Percentiles rank a stretch among this genome's conserved stretches.
Conservation (phyloP, 768 basidiomycete genomes). For the Pleurotus eryngii region DNA sequence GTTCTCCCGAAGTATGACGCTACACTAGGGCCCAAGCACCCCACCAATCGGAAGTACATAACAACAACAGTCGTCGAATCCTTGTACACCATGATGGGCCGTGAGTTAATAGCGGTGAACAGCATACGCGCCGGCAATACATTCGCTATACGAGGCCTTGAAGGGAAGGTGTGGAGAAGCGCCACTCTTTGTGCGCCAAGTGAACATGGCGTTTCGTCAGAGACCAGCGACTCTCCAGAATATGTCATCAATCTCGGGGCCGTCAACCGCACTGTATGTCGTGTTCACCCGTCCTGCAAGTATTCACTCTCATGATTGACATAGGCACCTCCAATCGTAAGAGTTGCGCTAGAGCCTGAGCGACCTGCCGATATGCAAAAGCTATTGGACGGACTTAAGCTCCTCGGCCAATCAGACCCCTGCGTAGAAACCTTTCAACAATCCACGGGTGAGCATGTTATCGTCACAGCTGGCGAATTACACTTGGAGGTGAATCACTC, state of each 20-base stretch:
- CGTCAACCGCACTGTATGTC: slow-evolving; percentile 59
- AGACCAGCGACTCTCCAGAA: slow-evolving; percentile 32
- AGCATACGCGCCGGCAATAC: slow-evolving; percentile 89
- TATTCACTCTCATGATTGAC: slow-evolving; percentile 8
- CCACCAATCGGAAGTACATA: slow-evolving; percentile 65
- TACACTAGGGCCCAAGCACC: slow-evolving; percentile 58
- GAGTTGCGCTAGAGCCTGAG: slow-evolving; percentile 88
- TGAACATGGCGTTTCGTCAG: slow-evolving; percentile 36
- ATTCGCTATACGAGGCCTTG: slow-evolving; percentile 88
- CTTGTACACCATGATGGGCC: slow-evolving; percentile 97
- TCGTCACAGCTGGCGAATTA: slow-evolving; percentile 91
- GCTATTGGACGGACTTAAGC: slow-evolving; percentile 79
- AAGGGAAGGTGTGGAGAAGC: slow-evolving; percentile 86
- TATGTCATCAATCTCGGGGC: slow-evolving; percentile 81
- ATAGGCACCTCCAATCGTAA: slow-evolving; percentile 86
- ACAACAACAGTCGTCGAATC: slow-evolving; percentile 61
- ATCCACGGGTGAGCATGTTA: slow-evolving; percentile 95
- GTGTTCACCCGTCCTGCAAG: not conserved
- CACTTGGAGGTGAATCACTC: slow-evolving; percentile 76
- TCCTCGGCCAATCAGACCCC: slow-evolving; percentile 93
- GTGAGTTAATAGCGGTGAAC: slow-evolving; percentile 83
- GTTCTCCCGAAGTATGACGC: slow-evolving; percentile 86
- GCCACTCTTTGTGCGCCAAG: slow-evolving; percentile 82
- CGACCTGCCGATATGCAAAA: slow-evolving; percentile 85
- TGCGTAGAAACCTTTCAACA: slow-evolving; percentile 98